Conservation (phyloP, 176 grass and related monocot species). For the Juncus inflexus region DNA sequence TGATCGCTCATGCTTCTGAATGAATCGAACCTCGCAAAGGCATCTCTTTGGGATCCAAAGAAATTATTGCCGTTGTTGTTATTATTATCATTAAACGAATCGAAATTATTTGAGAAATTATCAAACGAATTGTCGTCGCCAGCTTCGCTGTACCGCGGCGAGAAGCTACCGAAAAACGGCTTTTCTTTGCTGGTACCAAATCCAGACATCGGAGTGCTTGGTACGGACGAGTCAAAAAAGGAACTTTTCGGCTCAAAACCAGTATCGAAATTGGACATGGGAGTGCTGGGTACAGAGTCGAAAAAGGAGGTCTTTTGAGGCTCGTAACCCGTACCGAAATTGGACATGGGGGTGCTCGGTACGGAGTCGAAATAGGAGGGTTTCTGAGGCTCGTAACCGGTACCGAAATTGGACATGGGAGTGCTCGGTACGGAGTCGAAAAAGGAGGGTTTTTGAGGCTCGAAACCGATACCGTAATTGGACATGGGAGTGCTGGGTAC, state of each 20-base stretch:
- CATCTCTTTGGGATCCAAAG: no score
- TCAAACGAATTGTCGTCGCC: slow-evolving; percentile 80
- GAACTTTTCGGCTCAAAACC: slow-evolving; percentile 50
- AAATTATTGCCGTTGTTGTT: slow-evolving; percentile 37
- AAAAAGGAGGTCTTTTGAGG: slow-evolving; percentile 49
- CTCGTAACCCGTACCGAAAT: slow-evolving; percentile 3
- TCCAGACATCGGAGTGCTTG: slow-evolving; percentile 70
- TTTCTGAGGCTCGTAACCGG: slow-evolving; percentile 53
- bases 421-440: slow-evolving; percentile 66
- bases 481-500: slow-evolving; percentile 53
- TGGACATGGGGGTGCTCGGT: slow-evolving; percentile 46
- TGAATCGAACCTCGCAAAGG: slow-evolving; percentile 68
- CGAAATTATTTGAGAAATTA: slow-evolving; percentile 68
- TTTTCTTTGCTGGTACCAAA: no score
- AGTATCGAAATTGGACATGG: slow-evolving; percentile 48
- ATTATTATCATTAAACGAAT: slow-evolving; percentile 55
- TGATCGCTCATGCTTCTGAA: slow-evolving; percentile 69
- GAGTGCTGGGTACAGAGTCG: slow-evolving; percentile 60
- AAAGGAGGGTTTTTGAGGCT: slow-evolving; percentile 50
- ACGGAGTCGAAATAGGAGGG: slow-evolving; percentile 69
- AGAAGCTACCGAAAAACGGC: slow-evolving; percentile 17
- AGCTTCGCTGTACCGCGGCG: slow-evolving; percentile 81
- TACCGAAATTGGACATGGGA: slow-evolving; percentile 52
- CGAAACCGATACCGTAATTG: slow-evolving; percentile 17
- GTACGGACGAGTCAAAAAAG: slow-evolving; percentile 71